These are phyloP conservation scores for Talaromyces sp. DNA, from an alignment of 2,329 filamentous ascomycete genomes.

Conservation along the genomic window DNA sequence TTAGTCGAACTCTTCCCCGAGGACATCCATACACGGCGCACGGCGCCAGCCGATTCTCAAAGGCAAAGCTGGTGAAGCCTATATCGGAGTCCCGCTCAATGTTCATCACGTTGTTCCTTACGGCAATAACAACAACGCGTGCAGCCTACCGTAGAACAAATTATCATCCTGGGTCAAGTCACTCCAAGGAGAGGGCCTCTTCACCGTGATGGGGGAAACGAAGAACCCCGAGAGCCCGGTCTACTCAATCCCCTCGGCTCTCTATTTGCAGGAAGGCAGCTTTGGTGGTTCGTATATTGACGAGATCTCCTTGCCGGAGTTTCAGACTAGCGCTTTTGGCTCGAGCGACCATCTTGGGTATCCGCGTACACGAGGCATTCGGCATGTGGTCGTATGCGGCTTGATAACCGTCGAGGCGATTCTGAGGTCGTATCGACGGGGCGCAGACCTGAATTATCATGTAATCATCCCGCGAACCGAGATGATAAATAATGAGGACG, in stretches of 20 bases:
- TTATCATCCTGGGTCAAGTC: constrained; percentile 2
- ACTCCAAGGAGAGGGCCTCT: neutral
- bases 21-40: neutral
- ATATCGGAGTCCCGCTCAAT: neutral
- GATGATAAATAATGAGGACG: neutral
- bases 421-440: neutral
- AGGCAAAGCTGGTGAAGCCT: neutral
- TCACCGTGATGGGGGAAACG: neutral
- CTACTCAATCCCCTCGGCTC: neutral
- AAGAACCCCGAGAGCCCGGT: neutral
- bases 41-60: neutral
- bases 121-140: neutral
- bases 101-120: constrained; percentile 1
- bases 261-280: neutral
- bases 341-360: neutral
- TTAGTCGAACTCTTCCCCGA: neutral
- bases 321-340: constrained; percentile 8
- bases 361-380: constrained; percentile 1
- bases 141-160: constrained; percentile 5
- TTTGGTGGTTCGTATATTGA: neutral
- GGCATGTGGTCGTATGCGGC: constrained; percentile 3
- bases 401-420: neutral
- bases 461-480: neutral
- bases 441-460: neutral
- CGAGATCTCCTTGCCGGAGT: neutral